Evolutionary conservation across 805 yeast species (phyloP).

Genomic region (Spathaspora boniae): DNA sequence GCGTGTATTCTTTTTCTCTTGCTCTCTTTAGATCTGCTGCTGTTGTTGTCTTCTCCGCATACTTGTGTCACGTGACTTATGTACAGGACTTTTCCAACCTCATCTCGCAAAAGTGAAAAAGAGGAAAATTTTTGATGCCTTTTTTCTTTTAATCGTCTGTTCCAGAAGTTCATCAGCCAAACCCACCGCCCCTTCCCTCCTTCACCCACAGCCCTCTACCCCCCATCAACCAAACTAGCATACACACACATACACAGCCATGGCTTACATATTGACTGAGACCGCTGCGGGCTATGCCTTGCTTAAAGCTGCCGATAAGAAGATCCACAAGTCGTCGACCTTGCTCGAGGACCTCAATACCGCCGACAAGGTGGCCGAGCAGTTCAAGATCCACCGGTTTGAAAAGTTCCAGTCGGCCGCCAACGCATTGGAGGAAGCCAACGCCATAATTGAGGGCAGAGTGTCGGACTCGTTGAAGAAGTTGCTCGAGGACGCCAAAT

Average conservation of each 20-base stretch:
- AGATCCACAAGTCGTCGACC: conserved; percentile 80
- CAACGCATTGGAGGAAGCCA: conserved; percentile 93
- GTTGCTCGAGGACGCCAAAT: conserved; percentile 69
- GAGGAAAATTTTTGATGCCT: too few species aligned
- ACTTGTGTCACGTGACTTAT: too few species aligned
- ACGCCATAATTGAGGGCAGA: conserved; percentile 87
- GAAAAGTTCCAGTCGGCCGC: conserved; percentile 94
- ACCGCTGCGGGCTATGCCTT: conserved; percentile 99
- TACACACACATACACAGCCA: conserved; percentile 18
- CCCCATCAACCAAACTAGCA: too few species aligned
- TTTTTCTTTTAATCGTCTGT: too few species aligned
- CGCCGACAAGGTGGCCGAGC: conserved; percentile 81
- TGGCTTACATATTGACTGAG: conserved; percentile 92
- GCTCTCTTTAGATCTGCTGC: too few species aligned
- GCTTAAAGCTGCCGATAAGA: conserved; percentile 95
- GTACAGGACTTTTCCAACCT: too few species aligned
- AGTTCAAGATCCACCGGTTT: conserved; percentile 92
- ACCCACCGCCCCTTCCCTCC: too few species aligned
- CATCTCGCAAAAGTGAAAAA: too few species aligned
- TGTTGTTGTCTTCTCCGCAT: too few species aligned
- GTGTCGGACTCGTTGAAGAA: conserved; percentile 81
- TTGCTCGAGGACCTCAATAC: conserved; percentile 74
- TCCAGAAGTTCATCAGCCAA: too few species aligned
- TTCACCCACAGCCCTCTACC: too few species aligned
- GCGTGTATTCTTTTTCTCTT: too few species aligned